Evolutionary conservation across 768 basidiomycete species (phyloP), one percentile per base, ranked within the genome.

Genomic region (Hypholoma fasciculare): DNA sequence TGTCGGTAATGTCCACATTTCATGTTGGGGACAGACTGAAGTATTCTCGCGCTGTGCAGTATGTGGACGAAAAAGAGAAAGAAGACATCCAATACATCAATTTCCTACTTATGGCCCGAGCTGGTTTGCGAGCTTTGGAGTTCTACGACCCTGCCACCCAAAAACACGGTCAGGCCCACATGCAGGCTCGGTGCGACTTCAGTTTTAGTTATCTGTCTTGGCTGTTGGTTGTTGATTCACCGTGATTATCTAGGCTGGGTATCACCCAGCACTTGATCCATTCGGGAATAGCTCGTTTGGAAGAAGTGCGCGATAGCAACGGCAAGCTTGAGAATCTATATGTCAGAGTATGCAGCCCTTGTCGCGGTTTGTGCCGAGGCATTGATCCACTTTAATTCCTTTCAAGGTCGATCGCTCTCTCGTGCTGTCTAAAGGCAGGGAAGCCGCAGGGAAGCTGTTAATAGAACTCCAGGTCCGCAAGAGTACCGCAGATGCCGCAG

Each of bases 161-260:
- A 72, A 93, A 92, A 70, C 93, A 94, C 65, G 90, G 92, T 16
- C 91, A 94, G 67, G 92, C 91, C 14, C 91, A 93, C 67, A 94
- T 93, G 92, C 90, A 94, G 72, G 92, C 91, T 46, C 84, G 91
- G 90, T 90, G 70, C 48, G 82, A 19, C 34, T 51, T 57, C 48
- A 49, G 13, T 49, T 49, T 11, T 49, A 49, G 17, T 19, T 23
- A 11, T 19, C 44, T 23, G 16, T 17, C 16, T 19, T 46, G 23
- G 23, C 4, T 23, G 23, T 23, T 23, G 23, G 4, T 23, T 23
- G 23, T 26, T 56, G 56, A 58, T 44, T 55, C 48, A 57, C 38
- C 46, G n/a, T 23, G 30, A 19, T 39, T 38, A 44, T 47, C 23
- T 56, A 92, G 92, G 23, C 76, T 93, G 60, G 92, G 93, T 30